Evolutionary conservation across 1,284 basidiomycete genomes (phyloP).

Genomic region (Irpex sp.): DNA sequence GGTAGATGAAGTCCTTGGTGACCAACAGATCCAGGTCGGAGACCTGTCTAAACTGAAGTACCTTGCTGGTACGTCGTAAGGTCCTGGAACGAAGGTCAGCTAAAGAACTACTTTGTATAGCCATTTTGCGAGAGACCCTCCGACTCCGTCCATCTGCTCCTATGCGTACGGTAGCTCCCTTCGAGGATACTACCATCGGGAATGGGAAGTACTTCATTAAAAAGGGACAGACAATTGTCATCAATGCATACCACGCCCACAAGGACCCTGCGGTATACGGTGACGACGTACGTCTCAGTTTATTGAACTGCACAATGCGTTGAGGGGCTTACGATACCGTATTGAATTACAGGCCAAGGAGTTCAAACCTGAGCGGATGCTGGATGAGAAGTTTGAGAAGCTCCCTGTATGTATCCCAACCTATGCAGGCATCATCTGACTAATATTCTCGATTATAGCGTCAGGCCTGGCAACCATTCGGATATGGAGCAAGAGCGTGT

Average conservation of each 20-base stretch:
- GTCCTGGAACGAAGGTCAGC: neutral
- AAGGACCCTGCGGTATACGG: slow-evolving; percentile 45
- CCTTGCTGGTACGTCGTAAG: slow-evolving; percentile 26
- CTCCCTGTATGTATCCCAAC: slow-evolving; percentile 29
- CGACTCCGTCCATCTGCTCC: slow-evolving; percentile 39
- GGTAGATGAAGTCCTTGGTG: slow-evolving; percentile 39
- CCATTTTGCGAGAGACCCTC: slow-evolving; percentile 42
- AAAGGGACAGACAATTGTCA: slow-evolving; percentile 26
- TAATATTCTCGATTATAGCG: slow-evolving; percentile 18
- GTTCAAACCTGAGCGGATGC: slow-evolving; percentile 43
- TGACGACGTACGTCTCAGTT: slow-evolving; percentile 34
- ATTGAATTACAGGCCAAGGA: slow-evolving; percentile 20
- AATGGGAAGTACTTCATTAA: slow-evolving; percentile 38
- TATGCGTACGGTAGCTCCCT: slow-evolving; percentile 27
- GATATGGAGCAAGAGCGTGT: slow-evolving; percentile 37
- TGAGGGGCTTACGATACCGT: too few species aligned
- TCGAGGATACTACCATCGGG: slow-evolving; percentile 33
- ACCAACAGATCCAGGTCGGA: slow-evolving; percentile 30
- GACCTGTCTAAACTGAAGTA: slow-evolving; percentile 41
- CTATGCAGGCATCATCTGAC: neutral
- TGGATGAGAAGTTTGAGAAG: slow-evolving; percentile 41
- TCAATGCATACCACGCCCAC: slow-evolving; percentile 32
- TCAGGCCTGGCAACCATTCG: slow-evolving; percentile 43
- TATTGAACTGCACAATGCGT: too few species aligned
- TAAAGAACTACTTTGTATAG: slow-evolving; percentile 13